Base-by-base conservation (phyloP, 768 basidiomycete species). In the Macrolepiota fuliginosa region DNA sequence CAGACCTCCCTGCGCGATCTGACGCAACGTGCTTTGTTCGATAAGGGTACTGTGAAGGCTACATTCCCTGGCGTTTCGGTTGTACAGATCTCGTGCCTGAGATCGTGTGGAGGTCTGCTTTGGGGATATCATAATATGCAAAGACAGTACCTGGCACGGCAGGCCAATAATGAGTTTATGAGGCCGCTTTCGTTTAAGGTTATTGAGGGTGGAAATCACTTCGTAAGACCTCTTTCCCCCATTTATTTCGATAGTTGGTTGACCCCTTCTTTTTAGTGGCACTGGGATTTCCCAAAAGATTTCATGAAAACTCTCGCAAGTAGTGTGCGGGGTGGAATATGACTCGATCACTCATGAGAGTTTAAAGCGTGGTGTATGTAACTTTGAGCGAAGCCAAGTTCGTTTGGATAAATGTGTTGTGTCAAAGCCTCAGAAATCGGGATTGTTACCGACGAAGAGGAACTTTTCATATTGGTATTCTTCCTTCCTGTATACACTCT, bases 191-290 rank as follows among this genome's bases (percentile, higher is more conserved):
- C 62, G 9, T 73, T 75, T 52, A 15, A 70, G 11, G 49, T 64
- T 1, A 58, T 75, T 19, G 62, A 69, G 19, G 64, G 65, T 6
- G 71, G 65, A 3, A 77, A 78, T 64, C 76, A 78, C 58, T 75
- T 77, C 56, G 77, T 78, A 56, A 62, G 76, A 7, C 7, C 66
- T 29, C 10, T 22, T 54, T 9, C 35, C 15, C n/a, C 52, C 17
- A 49, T 25, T 24, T 9, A 13, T 5, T 19, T 6, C n/a, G n/a
- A n/a, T n/a, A n/a, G n/a, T n/a, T n/a, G n/a, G n/a, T n/a, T n/a
- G n/a, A n/a, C n/a, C n/a, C n/a, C n/a, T n/a, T n/a, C n/a, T n/a
- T n/a, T n/a, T n/a, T n/a, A 59, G 58, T 59, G 50, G 58, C 58
- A 59, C 37, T 59, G 58, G 58, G 58, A 59, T n/a, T 42, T 15